phyloP scores from a whole-genome alignment of 2,329 filamentous ascomycete species.

The Byssoonygena ceratinophila region DNA sequence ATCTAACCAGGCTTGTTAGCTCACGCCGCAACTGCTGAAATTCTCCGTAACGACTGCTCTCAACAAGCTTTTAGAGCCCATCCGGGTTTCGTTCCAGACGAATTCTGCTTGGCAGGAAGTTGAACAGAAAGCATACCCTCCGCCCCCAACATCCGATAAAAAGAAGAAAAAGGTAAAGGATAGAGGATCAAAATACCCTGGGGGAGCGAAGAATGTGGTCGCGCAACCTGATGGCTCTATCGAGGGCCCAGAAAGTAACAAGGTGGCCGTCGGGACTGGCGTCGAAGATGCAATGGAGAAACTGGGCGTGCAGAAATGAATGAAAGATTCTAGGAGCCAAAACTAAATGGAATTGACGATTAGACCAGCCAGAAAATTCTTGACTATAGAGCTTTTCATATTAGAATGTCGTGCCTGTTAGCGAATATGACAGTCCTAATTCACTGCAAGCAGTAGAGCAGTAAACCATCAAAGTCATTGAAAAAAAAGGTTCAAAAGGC shows the following conservation, averaged over 20 bases:
- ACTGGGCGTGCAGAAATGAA: constrained; percentile 4
- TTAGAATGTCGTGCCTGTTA: too few relatives aligned
- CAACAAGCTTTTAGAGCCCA: constrained; percentile 62
- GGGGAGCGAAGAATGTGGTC: neutral
- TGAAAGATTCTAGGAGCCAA: neutral
- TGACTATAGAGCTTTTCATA: too few relatives aligned
- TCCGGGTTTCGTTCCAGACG: constrained; percentile 60
- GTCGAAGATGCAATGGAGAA: constrained; percentile 13
- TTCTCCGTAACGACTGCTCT: constrained; percentile 67
- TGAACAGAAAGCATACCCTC: constrained; percentile 70
- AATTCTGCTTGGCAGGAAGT: constrained; percentile 72
- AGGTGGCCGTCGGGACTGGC: constrained; percentile 7
- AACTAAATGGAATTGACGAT: neutral
- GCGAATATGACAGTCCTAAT: too few relatives aligned
- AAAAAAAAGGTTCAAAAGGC: neutral
- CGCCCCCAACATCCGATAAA: constrained; percentile 53
- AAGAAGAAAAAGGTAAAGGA: constrained; percentile 66
- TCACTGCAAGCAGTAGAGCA: too few relatives aligned
- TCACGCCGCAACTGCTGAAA: constrained; percentile 82
- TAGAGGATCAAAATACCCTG: constrained; percentile 55
- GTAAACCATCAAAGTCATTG: neutral
- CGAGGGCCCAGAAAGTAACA: constrained; percentile 8
- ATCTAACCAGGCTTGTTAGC: constrained; percentile 32
- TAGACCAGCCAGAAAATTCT: neutral
- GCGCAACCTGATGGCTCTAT: constrained; percentile 12